Conservation (phyloP, 306 rosid genomes). For the Arachis hypogaea region DNA sequence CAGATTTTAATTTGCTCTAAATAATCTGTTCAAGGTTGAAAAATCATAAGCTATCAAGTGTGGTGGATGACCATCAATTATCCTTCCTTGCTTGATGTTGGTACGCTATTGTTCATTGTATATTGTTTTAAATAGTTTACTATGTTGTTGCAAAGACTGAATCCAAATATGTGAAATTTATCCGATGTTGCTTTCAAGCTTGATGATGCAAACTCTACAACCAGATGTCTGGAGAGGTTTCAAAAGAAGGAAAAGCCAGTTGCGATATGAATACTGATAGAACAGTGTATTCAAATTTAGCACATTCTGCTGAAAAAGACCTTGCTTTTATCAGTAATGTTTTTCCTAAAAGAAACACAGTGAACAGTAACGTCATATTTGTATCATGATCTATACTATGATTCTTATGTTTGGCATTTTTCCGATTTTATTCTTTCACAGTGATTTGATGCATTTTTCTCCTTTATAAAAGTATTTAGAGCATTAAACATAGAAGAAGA, state of each 20-base stretch:
- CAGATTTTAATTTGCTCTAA: neutral
- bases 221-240: constrained; percentile 45
- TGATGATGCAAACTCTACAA: constrained; percentile 45
- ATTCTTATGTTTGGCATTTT: constrained; percentile 22
- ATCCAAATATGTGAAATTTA: constrained; percentile 41
- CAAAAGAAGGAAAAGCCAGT: constrained; percentile 43
- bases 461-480: constrained; percentile 38
- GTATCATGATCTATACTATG: constrained; percentile 14
- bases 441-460: constrained; percentile 29
- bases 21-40: constrained; percentile 15
- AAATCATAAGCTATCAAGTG: constrained; percentile 9
- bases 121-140: constrained; percentile 32
- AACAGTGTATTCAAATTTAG: constrained; percentile 44
- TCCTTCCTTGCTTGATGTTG: constrained; percentile 1
- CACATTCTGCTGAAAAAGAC: constrained; percentile 45
- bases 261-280: constrained; percentile 37
- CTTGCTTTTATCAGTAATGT: constrained; percentile 42
- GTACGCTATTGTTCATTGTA: constrained; percentile 1
- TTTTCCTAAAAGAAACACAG: constrained; percentile 43
- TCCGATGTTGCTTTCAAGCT: constrained; percentile 45
- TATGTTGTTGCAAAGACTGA: constrained; percentile 50
- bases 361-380: constrained; percentile 49
- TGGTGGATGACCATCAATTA: constrained; percentile 17
- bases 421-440: neutral
- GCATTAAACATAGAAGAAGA: constrained; percentile 49